Evolutionary conservation across 768 basidiomycete species (phyloP).

Genomic region (Megacollybia marginata): DNA sequence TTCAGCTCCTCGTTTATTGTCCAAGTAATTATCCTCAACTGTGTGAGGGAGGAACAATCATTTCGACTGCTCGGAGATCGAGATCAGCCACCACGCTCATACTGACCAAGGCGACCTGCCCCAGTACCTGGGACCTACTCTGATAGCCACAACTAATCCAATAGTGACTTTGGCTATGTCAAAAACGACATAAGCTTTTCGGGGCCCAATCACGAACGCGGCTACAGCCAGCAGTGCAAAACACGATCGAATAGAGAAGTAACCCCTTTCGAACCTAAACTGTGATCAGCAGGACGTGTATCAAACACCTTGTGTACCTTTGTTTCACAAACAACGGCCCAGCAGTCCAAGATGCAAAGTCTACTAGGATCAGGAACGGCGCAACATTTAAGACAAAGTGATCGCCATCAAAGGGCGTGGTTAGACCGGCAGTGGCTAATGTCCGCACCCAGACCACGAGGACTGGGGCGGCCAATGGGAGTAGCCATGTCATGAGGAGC

Average conservation of each 20-base stretch:
- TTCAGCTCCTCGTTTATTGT: too few relatives aligned
- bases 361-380: conserved; percentile 58
- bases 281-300: conserved; percentile 3
- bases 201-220: conserved; percentile 64
- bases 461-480: conserved; percentile 72
- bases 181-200: conserved; percentile 58
- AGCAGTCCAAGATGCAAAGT: conserved; percentile 48
- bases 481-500: conserved; percentile 71
- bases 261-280: conserved; percentile 28
- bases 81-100: too few relatives aligned
- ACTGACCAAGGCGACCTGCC: conserved; percentile 9
- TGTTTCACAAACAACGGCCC: conserved; percentile 34
- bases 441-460: conserved; percentile 89
- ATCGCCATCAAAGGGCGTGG: conserved; percentile 76
- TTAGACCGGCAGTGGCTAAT: conserved; percentile 68
- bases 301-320: conserved; percentile 22
- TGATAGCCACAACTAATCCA: conserved; percentile 34
- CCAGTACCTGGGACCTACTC: conserved; percentile 46
- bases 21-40: too few relatives aligned
- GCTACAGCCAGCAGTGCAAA: conserved; percentile 40
- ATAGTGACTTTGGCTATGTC: conserved; percentile 47
- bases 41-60: too few relatives aligned
- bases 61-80: too few relatives aligned
- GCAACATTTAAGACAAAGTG: conserved; percentile 61
- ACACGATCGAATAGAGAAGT: conserved; percentile 43